Base-by-base conservation (phyloP, 2,329 filamentous ascomycete species). In the Trichoderma citrinoviride region DNA sequence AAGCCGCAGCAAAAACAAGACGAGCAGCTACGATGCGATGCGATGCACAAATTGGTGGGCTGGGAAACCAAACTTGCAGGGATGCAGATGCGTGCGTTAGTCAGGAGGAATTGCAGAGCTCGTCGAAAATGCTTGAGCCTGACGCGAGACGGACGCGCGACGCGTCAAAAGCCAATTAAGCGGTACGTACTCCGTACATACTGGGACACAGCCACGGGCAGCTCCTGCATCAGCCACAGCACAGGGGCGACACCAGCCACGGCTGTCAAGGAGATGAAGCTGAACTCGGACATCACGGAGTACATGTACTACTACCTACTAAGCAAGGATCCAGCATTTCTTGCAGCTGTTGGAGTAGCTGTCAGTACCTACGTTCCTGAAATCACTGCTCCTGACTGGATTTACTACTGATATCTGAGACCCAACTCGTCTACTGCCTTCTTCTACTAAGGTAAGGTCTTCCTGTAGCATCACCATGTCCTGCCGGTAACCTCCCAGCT, bases 111-210 rank as follows among this genome's bases (percentile, higher is more conserved):
- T 25, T 49, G 55, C 37, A 49, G 17, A 61, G 58, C 58, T 53
- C 25, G 33, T 61, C 14, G 14, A 61, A 61, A 61, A 61, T 37
- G 58, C 54, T 46, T 46, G 54, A 10, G 23, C 33, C 29, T 29
- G 67, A 72, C 77, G 74, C 76, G 77, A 74, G 66, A 68, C 71
- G 71, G 71, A 66, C 77, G 77, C 73, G 77, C 74, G 71, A 64
- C 71, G 72, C 71, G 69, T 14, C 29, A 49, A 61, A 60, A 55
- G 56, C 49, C 64, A 54, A 62, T 62, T 62, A 65, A 61, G 50
- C 43, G 46, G 63, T 65, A 65, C 63, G 63, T 65, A 65, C 54
- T 21, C 33, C 15, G 27, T 25, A 5, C 23, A 14, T 23, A 25
- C 41, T 15, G 33, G 33, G 12, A 14, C 3, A 33, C 41, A 43